phyloP scores from a whole-genome alignment of 2,329 filamentous ascomycete species.

The Pleoardoris graminearum region DNA sequence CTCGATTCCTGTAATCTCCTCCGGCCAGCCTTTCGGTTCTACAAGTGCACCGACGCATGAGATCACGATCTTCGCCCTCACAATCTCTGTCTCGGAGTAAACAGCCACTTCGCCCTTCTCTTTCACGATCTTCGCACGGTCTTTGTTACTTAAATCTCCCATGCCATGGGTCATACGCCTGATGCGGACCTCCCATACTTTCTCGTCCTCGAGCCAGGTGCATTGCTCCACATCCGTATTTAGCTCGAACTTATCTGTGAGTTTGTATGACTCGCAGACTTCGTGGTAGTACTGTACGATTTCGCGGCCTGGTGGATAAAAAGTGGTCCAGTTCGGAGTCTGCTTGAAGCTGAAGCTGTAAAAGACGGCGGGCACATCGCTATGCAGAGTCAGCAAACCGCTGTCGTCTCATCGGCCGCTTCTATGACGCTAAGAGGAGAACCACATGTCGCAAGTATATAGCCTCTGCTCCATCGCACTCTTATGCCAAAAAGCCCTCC shows the following conservation, averaged over 20 bases:
- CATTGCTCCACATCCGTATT: slow-evolving; percentile 60
- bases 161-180: slow-evolving; percentile 56
- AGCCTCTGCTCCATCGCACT: background rate
- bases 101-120: slow-evolving; percentile 52
- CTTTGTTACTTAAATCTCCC: slow-evolving; percentile 57
- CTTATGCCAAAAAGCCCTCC: background rate
- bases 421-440: background rate
- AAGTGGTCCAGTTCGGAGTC: slow-evolving; percentile 56
- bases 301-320: slow-evolving; percentile 55
- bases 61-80: slow-evolving; percentile 59
- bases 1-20: slow-evolving; percentile 57
- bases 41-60: slow-evolving; percentile 60
- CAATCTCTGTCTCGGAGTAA: slow-evolving; percentile 55
- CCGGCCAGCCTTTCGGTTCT: slow-evolving; percentile 57
- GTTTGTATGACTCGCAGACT: slow-evolving; percentile 57
- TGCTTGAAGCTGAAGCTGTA: slow-evolving; percentile 62
- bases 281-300: slow-evolving; percentile 57
- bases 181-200: slow-evolving; percentile 60
- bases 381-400: slow-evolving; percentile 9
- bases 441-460: background rate
- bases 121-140: slow-evolving; percentile 50
- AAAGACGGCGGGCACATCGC: slow-evolving; percentile 56
- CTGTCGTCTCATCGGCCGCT: background rate
- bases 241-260: slow-evolving; percentile 61
- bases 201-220: slow-evolving; percentile 57